phyloP scores from a whole-genome alignment of 2,329 filamentous ascomycete genomes.

The Beauveria rudraprayagi region DNA sequence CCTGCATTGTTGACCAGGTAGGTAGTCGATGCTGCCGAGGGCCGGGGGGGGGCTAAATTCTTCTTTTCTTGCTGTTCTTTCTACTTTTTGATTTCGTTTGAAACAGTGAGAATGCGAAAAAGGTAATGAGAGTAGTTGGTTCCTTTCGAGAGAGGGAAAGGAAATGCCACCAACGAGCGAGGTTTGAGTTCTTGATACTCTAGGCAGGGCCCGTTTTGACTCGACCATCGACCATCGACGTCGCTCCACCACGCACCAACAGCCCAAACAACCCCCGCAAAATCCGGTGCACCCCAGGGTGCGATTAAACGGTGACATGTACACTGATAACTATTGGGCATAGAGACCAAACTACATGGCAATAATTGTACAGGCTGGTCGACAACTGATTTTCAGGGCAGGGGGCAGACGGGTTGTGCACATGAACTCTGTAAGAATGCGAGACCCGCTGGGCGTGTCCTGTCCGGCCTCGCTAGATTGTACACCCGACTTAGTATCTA shows the following conservation, averaged over 20 bases:
- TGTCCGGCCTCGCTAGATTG: neutral
- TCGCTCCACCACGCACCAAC: neutral
- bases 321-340: no score
- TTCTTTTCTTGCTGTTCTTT: neutral
- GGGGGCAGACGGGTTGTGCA: neutral
- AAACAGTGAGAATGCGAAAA: neutral
- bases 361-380: no score
- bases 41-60: conserved; percentile 1
- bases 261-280: neutral
- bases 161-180: neutral
- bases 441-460: neutral
- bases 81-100: neutral
- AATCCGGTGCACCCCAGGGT: neutral
- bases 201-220: neutral
- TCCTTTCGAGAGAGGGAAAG: neutral
- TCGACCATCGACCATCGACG: neutral
- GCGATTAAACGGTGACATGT: neutral
- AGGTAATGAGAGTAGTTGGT: neutral
- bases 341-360: no score
- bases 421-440: neutral
- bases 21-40: conserved; percentile 29
- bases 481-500: neutral
- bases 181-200: neutral
- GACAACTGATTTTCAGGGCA: neutral
- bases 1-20: conserved; percentile 47